Evolutionary conservation across 2,329 filamentous ascomycete species (phyloP), one percentile per base, ranked within the genome.

Genomic region (Ophiosphaerella korrae): DNA sequence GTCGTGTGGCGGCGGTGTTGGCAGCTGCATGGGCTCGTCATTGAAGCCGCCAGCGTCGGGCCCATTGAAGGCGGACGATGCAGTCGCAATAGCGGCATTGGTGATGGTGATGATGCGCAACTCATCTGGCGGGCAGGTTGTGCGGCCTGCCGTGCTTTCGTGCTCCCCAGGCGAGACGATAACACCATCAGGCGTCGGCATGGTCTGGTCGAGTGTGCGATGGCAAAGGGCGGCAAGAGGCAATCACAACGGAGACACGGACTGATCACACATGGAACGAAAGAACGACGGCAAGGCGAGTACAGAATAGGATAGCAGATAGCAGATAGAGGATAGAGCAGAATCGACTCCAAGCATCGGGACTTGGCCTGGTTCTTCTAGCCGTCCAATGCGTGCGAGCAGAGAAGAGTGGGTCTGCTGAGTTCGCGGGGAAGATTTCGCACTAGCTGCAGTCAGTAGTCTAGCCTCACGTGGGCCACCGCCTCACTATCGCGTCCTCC

Each of bases 71-170:
- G 48, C 39, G n/a, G 62, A 49, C 62, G 67, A 35, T 59, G 58
- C 39, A 68, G 69, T 55, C 65, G 75, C 45, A 67, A 6, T 29
- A 11, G 26, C 3, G 7, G 26, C 64, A 67, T 67, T 48, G 55
- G 55, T 34, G 26, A 59, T 42, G 26, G 58, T 42, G 42, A 55
- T 53, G 16, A 56, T 60, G 56, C 67, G 71, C 64, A 57, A 52
- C 31, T 73, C 69, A 26, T 82, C 80, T 35, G 79, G 79, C n/a
- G 79, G 80, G 68, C 80, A 82, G 53, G 77, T 78, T 44, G 75
- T 69, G 64, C 74, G 79, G 64, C 72, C 68, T 59, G 76, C 73
- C 61, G 75, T 71, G 64, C 75, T 60, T 57, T 75, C 68, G 68
- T 72, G 72, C 76, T 76, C 66, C 49, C 58, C 54, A 35, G 63